A percentile compares a stretch with the other conserved stretches of the same genome.
Conservation (phyloP, 2,329 filamentous ascomycete species). For the Alternaria tenuissima region DNA sequence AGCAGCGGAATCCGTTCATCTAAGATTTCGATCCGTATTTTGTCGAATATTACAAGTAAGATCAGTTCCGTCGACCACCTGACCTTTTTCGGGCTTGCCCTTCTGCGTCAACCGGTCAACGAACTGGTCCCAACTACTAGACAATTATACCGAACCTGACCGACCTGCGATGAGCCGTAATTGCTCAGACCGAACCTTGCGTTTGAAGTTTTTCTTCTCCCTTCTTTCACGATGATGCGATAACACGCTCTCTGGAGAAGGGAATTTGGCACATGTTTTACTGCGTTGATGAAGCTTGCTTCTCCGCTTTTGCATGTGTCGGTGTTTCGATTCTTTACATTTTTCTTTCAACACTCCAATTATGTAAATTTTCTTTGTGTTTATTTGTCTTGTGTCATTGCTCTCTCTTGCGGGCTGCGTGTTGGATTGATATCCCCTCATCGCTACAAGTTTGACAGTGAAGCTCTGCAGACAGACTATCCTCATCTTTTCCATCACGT, state of each 20-base stretch:
- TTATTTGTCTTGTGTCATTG: constrained; percentile 46
- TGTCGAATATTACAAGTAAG: constrained; percentile 8
- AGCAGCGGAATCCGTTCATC: constrained; percentile 52
- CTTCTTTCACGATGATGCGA: constrained; percentile 39
- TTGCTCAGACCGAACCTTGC: constrained; percentile 54
- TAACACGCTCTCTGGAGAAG: constrained; percentile 47
- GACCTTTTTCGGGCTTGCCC: constrained; percentile 56
- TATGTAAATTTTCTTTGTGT: constrained; percentile 44
- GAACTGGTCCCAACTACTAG: constrained; percentile 16
- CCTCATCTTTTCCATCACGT: background rate
- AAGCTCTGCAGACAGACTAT: constrained; percentile 12
- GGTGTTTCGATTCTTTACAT: constrained; percentile 46
- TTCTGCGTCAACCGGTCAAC: constrained; percentile 53
- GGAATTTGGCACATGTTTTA: constrained; percentile 31
- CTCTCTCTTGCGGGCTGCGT: constrained; percentile 46
- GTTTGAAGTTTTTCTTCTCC: constrained; percentile 45
- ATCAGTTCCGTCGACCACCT: constrained; percentile 40
- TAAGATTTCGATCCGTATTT: constrained; percentile 39
- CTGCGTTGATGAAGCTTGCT: constrained; percentile 50
- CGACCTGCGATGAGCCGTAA: constrained; percentile 53
- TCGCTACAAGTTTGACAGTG: constrained; percentile 31
- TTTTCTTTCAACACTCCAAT: constrained; percentile 24
- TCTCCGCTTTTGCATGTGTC: constrained; percentile 43
- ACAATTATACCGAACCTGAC: constrained; percentile 25
- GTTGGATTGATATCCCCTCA: constrained; percentile 50